Conservation (phyloP, 495 filamentous ascomycete genomes). For the Copromyces sp. region DNA sequence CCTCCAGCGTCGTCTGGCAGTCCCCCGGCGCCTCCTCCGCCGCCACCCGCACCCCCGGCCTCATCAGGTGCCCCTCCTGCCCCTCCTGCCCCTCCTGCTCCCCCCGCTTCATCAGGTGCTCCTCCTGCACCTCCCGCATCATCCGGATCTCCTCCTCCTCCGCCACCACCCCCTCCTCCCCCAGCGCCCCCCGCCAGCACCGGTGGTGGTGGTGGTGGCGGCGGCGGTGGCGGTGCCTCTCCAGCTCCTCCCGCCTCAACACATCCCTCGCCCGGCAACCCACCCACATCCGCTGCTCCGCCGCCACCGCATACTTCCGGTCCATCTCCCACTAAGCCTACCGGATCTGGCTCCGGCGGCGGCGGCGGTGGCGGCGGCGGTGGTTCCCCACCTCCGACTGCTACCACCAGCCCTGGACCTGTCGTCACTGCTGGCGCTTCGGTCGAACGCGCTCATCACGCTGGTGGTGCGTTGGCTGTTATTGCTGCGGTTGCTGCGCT, state of each 20-base stretch:
- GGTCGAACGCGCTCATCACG: conserved; percentile 11
- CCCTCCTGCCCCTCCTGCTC: conserved; percentile 8
- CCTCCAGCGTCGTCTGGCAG: conserved; percentile 10
- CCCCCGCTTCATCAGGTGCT: conserved; percentile 3
- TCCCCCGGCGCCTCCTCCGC: conserved; percentile 7
- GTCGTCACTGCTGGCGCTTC: conserved; percentile 22
- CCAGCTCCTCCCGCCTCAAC: conserved; percentile 4
- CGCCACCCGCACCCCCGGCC: conserved; percentile 6
- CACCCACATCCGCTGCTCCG: conserved; percentile 7
- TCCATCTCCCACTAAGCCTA: conserved; percentile 6
- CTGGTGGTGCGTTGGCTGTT: conserved; percentile 25
- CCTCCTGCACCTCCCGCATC: background rate
- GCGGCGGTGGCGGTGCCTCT: background rate
- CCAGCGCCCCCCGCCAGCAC: background rate
- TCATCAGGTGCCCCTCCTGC: conserved; percentile 4
- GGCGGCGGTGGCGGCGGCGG: conserved; percentile 10
- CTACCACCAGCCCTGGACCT: conserved; percentile 8
- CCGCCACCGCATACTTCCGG: conserved; percentile 5
- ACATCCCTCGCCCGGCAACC: conserved; percentile 9
- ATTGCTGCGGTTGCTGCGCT: conserved; percentile 23
- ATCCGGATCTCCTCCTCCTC: background rate
- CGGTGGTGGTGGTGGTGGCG: background rate
- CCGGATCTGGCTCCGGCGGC: conserved; percentile 1
- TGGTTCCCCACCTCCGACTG: conserved; percentile 1
- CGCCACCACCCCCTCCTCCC: background rate